Conservation (phyloP, 768 basidiomycete genomes). For the Crepidotus variabilis region DNA sequence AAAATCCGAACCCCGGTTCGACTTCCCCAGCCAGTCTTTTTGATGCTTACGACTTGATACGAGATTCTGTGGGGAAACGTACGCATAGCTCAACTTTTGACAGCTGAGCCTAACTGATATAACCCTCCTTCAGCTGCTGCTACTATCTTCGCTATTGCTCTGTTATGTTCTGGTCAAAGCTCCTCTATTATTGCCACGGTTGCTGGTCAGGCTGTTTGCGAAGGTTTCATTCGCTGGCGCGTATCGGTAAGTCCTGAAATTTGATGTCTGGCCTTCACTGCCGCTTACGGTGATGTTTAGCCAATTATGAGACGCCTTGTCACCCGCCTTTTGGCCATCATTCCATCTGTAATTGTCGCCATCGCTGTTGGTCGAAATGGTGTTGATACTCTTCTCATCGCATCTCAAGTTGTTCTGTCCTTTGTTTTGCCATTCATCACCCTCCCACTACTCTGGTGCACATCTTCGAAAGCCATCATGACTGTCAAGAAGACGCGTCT, state of each 20-base stretch:
- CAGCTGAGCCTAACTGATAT: not conserved
- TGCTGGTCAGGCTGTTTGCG: conserved; percentile 85
- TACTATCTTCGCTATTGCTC: conserved; percentile 82
- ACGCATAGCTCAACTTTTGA: conserved; percentile 17
- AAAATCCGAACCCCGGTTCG: conserved; percentile 22
- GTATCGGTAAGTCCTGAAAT: conserved; percentile 54
- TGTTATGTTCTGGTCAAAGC: conserved; percentile 85
- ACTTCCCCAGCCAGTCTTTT: conserved; percentile 67
- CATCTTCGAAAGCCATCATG: conserved; percentile 72
- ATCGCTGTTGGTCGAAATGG: conserved; percentile 65
- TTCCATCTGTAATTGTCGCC: conserved; percentile 81
- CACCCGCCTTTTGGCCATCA: conserved; percentile 77
- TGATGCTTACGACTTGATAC: conserved; percentile 77
- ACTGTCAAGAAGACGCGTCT: conserved; percentile 43
- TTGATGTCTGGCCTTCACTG: conserved; percentile 14
- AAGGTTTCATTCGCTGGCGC: conserved; percentile 87
- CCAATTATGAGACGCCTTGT: conserved; percentile 74
- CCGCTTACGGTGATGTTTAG: conserved; percentile 30
- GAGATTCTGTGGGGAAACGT: conserved; percentile 64
- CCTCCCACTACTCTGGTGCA: conserved; percentile 77
- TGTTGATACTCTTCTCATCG: conserved; percentile 76
- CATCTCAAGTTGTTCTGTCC: conserved; percentile 79
- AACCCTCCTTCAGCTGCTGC: conserved; percentile 54
- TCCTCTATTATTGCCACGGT: conserved; percentile 88
- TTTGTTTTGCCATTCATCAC: conserved; percentile 83